Evolutionary conservation across 257 asterid species (phyloP), one percentile per base, ranked within the genome.

Genomic region (Hygrophila difformis): DNA sequence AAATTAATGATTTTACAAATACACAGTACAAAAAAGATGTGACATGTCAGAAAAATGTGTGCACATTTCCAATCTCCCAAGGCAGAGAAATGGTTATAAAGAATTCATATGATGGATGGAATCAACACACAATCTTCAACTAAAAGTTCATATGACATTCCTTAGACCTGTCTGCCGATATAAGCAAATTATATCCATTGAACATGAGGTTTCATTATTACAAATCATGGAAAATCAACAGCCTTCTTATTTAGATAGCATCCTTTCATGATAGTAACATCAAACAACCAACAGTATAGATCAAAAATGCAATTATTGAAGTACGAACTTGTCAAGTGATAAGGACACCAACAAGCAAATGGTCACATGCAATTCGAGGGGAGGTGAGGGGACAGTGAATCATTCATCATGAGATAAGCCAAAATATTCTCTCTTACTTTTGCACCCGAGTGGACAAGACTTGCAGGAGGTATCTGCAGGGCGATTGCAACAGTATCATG

Each of bases 401-500:
- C 45, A 36, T 3, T 36, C 19, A 38, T 8, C 43, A 15, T 3
- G 19, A 24, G n/a, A 47, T 10, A 43, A 14, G 44, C 58, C 40
- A 33, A 56, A 21, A 36, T 48, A 39, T 39, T 1, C 40, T 43
- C 51, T 49, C 71, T 56, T 81, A 81, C 97, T 72, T 81, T 47
- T 70, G 77, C 53, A 78, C 68, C 53, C 95, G 84, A 56, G 77
- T 78, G 35, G 92, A 74, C 78, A 83, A 74, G 79, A 84, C 82
- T 83, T 84, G 92, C 59, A 84, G 85, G 63, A 87, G 92, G 62
- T 78, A 87, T 74, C 79, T 81, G 66, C 93, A 78, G 44, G 77
- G 83, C 3, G 95, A 84, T 65, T 81, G 97, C 67, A 87, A 68
- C 39, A 87, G 82, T 66, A 84, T 81, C 95, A 87, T 87, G 53